Evolutionary conservation across 2,329 filamentous ascomycete species (phyloP), one percentile per base, ranked within the genome.

Genomic region (Colletotrichum sp.): DNA sequence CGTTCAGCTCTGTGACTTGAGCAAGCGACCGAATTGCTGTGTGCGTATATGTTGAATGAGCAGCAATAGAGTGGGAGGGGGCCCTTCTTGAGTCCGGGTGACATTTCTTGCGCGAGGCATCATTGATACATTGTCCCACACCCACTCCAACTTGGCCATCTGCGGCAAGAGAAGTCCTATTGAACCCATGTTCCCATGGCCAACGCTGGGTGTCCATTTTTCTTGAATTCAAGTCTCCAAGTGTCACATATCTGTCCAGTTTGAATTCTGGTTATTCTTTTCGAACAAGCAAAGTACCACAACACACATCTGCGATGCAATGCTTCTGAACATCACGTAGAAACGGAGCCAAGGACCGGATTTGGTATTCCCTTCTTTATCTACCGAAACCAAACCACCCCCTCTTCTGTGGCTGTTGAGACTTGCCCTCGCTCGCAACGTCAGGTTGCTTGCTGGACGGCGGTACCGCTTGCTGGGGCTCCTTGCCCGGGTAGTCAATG

Each of bases 401-500:
- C 80, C 89, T 93, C 87, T 93, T 95, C 77, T 90, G 87, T 66
- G 89, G 87, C 78, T 88, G 86, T 78, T 88, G 83, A 14, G 79
- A 76, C 32, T 83, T 82, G 18, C 77, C 80, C 74, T 81, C 80
- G n/a, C 34, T 55, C 7, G 65, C 73, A 7, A 66, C 73, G 5
- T 67, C 43, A 7, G 68, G 55, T 10, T 24, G 68, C 76, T 66
- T 75, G 74, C 10, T 70, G 66, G 59, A 71, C 73, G 80, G 78
- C 28, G 76, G 78, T 7, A 76, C 43, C 43, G 43, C 78, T 70
- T 79, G 80, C 74, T 84, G 79, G 8, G 82, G 81, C 36, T 84
- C 79, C 79, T 92, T 92, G 38, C 92, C 92, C 0, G 96, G 96
- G 82, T 99, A 99, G 64, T 95, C 92, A 77, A 99, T 96, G 83